phyloP scores from a whole-genome alignment of 2,329 filamentous ascomycete species.

The Byssochlamys sp. region DNA sequence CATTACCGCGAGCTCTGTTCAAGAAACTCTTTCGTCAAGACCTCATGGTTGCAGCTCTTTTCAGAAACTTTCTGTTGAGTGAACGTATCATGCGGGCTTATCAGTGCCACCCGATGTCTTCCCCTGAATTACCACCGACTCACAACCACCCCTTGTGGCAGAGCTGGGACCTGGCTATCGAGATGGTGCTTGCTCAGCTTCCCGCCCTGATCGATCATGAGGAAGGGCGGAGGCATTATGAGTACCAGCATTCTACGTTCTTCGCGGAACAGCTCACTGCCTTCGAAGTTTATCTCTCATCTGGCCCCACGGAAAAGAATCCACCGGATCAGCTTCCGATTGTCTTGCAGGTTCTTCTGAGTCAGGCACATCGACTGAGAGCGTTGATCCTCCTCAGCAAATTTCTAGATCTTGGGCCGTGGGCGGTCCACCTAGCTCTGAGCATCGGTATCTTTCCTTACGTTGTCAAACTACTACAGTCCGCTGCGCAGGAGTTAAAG shows the following conservation, averaged over 20 bases:
- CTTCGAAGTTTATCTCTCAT: conserved; percentile 86
- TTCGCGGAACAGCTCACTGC: conserved; percentile 95
- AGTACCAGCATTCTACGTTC: conserved; percentile 89
- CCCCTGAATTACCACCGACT: conserved; percentile 83
- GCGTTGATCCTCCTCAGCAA: conserved; percentile 85
- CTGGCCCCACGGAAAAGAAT: conserved; percentile 72
- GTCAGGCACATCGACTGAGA: conserved; percentile 84
- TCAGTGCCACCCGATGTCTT: conserved; percentile 87
- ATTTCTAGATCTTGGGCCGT: conserved; percentile 89
- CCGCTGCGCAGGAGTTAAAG: conserved; percentile 85
- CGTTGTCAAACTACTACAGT: conserved; percentile 92
- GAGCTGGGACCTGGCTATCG: conserved; percentile 94
- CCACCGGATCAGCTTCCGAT: conserved; percentile 92
- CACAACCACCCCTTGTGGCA: conserved; percentile 92
- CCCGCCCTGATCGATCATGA: conserved; percentile 70
- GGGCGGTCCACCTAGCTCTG: conserved; percentile 94
- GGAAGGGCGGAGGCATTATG: conserved; percentile 66
- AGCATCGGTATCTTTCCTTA: conserved; percentile 99
- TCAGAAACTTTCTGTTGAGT: conserved; percentile 87
- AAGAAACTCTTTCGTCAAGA: conserved; percentile 96
- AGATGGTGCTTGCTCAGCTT: conserved; percentile 84
- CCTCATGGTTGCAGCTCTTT: conserved; percentile 95
- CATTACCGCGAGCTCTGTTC: conserved; percentile 77
- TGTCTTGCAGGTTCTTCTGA: conserved; percentile 87
- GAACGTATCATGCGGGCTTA: conserved; percentile 95